Percentiles rank a stretch among this genome's conserved stretches.
These are phyloP conservation scores for Candida suzukii DNA, from an alignment of 805 yeast species.

Conservation along the genomic window DNA sequence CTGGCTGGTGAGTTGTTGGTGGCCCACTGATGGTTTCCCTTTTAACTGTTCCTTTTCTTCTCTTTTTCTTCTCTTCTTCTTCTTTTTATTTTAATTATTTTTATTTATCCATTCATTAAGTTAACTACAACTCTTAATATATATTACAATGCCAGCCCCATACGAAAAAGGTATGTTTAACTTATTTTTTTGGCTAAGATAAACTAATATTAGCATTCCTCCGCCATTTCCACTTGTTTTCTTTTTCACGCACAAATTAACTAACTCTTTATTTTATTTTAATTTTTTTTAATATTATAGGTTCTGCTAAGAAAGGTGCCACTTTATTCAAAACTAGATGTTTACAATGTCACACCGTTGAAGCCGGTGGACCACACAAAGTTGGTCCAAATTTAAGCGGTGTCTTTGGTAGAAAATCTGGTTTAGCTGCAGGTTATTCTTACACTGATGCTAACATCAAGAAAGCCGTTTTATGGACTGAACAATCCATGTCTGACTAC, in stretches of 20 bases:
- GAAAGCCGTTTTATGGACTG: slow-evolving; percentile 85
- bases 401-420: slow-evolving; percentile 86
- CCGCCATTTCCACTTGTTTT: too few species aligned
- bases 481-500: slow-evolving; percentile 88
- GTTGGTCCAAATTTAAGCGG: slow-evolving; percentile 99
- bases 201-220: too few species aligned
- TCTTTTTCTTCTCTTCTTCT: background rate
- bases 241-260: background rate
- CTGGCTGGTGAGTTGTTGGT: too few species aligned
- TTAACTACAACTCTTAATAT: background rate
- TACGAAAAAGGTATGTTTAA: slow-evolving; percentile 28
- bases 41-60: background rate
- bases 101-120: background rate
- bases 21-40: too few species aligned
- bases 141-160: slow-evolving; percentile 32
- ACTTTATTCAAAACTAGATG: slow-evolving; percentile 98
- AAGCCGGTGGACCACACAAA: slow-evolving; percentile 94
- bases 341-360: slow-evolving; percentile 97
- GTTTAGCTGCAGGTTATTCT: slow-evolving; percentile 87
- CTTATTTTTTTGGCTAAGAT: too few species aligned
- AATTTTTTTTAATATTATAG: slow-evolving; percentile 24
- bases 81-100: background rate
- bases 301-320: slow-evolving; percentile 92
- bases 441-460: slow-evolving; percentile 98
- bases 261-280: background rate